Evolutionary conservation across 257 asterid genomes (phyloP).

Genomic region (Lavandula angustifolia): DNA sequence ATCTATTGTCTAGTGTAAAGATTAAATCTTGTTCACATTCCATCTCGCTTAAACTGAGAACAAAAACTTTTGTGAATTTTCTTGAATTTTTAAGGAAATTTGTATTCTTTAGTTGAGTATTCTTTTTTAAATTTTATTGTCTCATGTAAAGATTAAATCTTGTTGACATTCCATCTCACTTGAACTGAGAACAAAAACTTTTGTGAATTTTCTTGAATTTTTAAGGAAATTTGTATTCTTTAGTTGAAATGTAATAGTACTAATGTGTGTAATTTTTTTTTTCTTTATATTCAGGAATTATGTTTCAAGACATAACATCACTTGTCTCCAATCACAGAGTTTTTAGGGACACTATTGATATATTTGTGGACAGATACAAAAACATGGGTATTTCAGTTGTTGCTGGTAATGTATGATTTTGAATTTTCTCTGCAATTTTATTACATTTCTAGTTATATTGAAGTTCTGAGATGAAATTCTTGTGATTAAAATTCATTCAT

Average conservation of each 20-base stretch:
- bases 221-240: conserved; percentile 12
- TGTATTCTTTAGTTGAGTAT: not conserved
- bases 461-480: not conserved
- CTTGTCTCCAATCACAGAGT: conserved; percentile 71
- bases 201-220: conserved; percentile 18
- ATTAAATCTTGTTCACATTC: not conserved
- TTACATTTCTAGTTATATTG: not conserved
- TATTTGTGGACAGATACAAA: conserved; percentile 80
- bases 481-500: not conserved
- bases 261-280: not conserved
- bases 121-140: not conserved
- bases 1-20: not conserved
- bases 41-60: not conserved
- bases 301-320: conserved; percentile 95
- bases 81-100: conserved; percentile 3
- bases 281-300: conserved; percentile 63
- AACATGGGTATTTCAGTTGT: conserved; percentile 82
- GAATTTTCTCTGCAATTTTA: not conserved
- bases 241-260: conserved; percentile 18
- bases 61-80: conserved; percentile 20
- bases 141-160: not conserved
- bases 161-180: not conserved
- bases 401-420: conserved; percentile 60
- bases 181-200: not conserved
- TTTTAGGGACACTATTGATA: conserved; percentile 77